A percentile compares a stretch with the other conserved stretches of the same genome.
Evolutionary conservation across 139 green algal genomes (phyloP).

Genomic region (Chlamydomonas schloesseri): DNA sequence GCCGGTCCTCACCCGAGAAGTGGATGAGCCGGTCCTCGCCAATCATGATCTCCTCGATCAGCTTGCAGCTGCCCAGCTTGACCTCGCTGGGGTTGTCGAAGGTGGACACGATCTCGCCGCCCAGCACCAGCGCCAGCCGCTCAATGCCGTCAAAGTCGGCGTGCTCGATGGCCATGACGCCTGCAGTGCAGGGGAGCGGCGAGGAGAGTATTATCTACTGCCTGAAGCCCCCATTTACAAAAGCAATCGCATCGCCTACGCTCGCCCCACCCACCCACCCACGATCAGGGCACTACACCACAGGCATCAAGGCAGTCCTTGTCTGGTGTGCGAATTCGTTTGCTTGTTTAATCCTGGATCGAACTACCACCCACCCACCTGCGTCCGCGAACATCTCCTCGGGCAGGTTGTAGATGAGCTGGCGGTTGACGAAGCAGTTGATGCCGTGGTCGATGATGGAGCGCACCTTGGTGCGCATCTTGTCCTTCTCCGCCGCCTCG

Average conservation of each 20-base stretch:
- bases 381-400: conserved; percentile 94
- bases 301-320: too few relatives aligned
- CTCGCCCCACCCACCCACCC: too few relatives aligned
- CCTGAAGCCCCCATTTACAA: too few relatives aligned
- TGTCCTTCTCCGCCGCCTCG: conserved; percentile 96
- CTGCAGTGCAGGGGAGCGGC: conserved; percentile 24
- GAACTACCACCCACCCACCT: conserved; percentile 54
- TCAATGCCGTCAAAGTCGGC: conserved; percentile 92
- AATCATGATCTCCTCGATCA: conserved; percentile 98
- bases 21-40: conserved; percentile 96
- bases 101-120: conserved; percentile 96
- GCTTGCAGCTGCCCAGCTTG: conserved; percentile 90
- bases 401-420: conserved; percentile 99
- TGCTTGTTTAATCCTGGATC: too few relatives aligned
- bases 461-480: conserved; percentile 95
- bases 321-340: too few relatives aligned
- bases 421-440: conserved; percentile 99
- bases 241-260: too few relatives aligned
- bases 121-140: conserved; percentile 95
- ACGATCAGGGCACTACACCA: too few relatives aligned
- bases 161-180: conserved; percentile 75
- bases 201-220: too few relatives aligned
- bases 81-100: conserved; percentile 85
- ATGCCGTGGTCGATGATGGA: conserved; percentile 94
- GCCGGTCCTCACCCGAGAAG: conserved; percentile 84